phyloP scores from a whole-genome alignment of 305 asterid species.

The Solanum hybrid region DNA sequence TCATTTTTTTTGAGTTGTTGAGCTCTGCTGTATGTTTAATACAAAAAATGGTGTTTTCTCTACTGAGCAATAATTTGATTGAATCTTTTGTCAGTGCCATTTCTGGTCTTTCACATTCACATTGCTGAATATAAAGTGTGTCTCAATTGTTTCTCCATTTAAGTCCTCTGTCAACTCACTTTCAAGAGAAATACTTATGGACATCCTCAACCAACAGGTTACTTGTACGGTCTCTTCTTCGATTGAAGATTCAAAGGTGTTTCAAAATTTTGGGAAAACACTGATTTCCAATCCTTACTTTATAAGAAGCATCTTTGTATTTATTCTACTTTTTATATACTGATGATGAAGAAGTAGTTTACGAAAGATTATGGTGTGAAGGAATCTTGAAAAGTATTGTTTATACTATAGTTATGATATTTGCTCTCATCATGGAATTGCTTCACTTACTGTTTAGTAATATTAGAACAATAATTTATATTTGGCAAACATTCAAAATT shows the following conservation, averaged over 20 bases:
- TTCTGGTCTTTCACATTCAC: not conserved
- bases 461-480: no score
- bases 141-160: not conserved
- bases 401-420: not conserved
- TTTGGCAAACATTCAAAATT: not conserved
- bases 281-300: not conserved
- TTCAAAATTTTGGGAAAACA: not conserved
- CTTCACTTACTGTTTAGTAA: not conserved
- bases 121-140: not conserved
- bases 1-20: conserved; percentile 10
- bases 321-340: not conserved
- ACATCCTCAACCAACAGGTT: not conserved
- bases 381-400: not conserved
- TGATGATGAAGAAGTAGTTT: not conserved
- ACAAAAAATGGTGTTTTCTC: conserved; percentile 6
- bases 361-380: no score
- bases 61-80: not conserved
- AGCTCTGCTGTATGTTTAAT: conserved; percentile 22
- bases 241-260: not conserved
- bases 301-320: not conserved
- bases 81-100: not conserved
- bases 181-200: not conserved
- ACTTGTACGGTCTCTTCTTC: not conserved
- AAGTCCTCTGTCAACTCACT: not conserved
- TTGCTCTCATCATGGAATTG: not conserved